Evolutionary conservation across 2,329 filamentous ascomycete species (phyloP).

Genomic region (Venturiaceae sp.): DNA sequence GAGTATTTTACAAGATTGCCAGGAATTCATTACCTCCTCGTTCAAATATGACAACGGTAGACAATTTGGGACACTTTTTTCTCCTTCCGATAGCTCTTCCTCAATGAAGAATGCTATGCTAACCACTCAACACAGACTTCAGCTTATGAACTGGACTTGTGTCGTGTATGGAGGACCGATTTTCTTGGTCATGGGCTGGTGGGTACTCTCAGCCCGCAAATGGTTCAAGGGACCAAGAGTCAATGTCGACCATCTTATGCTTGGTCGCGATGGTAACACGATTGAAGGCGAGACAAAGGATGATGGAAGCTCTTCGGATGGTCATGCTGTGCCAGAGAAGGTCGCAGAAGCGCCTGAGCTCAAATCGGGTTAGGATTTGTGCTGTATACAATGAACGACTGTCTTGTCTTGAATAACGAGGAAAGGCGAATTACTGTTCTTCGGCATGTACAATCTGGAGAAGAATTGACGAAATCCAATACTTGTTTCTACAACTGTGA

Average conservation of each 20-base stretch:
- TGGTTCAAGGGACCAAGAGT: constrained; percentile 66
- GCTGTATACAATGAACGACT: background rate
- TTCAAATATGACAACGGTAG: too few relatives aligned
- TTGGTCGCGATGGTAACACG: constrained; percentile 27
- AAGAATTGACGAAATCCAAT: too few relatives aligned
- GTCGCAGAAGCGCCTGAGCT: background rate
- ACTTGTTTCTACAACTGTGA: too few relatives aligned
- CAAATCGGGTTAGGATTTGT: background rate
- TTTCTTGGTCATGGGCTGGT: constrained; percentile 51
- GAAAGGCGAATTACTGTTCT: background rate
- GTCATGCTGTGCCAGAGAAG: background rate
- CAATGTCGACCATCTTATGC: constrained; percentile 50
- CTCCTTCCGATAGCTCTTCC: background rate
- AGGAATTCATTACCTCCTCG: too few relatives aligned
- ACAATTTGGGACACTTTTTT: too few relatives aligned
- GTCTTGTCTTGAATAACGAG: background rate
- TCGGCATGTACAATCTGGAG: background rate
- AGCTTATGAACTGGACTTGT: constrained; percentile 59
- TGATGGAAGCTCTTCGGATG: constrained; percentile 6
- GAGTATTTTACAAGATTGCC: too few relatives aligned
- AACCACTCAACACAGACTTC: constrained; percentile 19
- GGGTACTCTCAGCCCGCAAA: constrained; percentile 50
- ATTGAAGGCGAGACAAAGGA: constrained; percentile 21
- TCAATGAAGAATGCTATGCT: background rate
- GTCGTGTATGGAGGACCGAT: constrained; percentile 58